These are phyloP conservation scores for Aspergillus hancockii DNA, from an alignment of 495 filamentous ascomycete species.

Conservation along the genomic window DNA sequence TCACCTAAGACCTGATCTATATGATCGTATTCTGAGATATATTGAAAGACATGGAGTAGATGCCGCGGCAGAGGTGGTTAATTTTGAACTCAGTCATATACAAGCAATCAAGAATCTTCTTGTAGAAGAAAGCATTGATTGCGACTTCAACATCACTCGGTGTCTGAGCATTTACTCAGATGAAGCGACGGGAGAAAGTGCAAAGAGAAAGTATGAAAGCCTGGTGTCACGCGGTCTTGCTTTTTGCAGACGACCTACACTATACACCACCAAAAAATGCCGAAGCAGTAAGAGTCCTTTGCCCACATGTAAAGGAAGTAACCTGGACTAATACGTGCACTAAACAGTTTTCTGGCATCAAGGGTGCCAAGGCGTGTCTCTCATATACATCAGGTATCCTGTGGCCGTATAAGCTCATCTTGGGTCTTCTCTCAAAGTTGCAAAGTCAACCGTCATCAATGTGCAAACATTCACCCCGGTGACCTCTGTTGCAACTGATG, in stretches of 20 bases:
- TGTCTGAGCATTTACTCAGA: constrained; percentile 37
- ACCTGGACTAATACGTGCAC: neutral
- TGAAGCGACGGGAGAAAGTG: constrained; percentile 25
- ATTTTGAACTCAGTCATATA: constrained; percentile 36
- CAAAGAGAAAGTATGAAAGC: constrained; percentile 27
- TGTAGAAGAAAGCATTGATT: constrained; percentile 39
- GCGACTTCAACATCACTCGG: constrained; percentile 42
- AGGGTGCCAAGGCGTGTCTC: constrained; percentile 34
- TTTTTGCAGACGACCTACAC: constrained; percentile 33
- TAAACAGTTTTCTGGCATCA: constrained; percentile 32
- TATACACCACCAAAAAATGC: constrained; percentile 26
- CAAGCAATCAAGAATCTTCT: constrained; percentile 31
- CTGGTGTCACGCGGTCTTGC: constrained; percentile 22
- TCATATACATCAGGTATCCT: constrained; percentile 58
- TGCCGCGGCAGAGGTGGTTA: constrained; percentile 29
- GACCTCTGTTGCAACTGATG: constrained; percentile 29
- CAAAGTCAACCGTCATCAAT: constrained; percentile 51
- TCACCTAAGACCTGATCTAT: constrained; percentile 39
- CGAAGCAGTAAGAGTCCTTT: constrained; percentile 24
- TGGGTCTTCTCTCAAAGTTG: constrained; percentile 58
- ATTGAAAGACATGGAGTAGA: constrained; percentile 31
- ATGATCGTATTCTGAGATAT: constrained; percentile 29
- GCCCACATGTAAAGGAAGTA: neutral
- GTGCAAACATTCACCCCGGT: constrained; percentile 64
- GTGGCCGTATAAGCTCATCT: constrained; percentile 64